Evolutionary conservation across 2,329 filamentous ascomycete species (phyloP).

Genomic region (Exophiala spinifera): DNA sequence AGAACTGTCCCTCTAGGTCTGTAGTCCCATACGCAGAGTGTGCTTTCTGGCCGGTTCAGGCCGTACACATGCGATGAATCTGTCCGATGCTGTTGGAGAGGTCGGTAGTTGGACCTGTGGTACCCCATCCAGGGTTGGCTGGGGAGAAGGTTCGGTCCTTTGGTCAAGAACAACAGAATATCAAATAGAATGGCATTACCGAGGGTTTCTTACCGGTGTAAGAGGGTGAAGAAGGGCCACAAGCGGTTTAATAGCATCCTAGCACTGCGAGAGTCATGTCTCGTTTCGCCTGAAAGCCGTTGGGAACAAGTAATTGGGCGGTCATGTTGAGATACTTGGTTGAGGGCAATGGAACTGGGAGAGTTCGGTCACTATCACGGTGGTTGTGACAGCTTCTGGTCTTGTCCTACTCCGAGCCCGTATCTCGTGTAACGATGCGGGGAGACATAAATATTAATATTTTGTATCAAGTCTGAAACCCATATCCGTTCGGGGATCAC

Average conservation of each 20-base stretch:
- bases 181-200: constrained; percentile 80
- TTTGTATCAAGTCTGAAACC: constrained; percentile 1
- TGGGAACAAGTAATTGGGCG: constrained; percentile 12
- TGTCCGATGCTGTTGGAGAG: constrained; percentile 59
- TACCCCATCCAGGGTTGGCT: constrained; percentile 39
- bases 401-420: not conserved
- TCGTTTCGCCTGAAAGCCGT: constrained; percentile 14
- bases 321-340: constrained; percentile 10
- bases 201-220: constrained; percentile 63
- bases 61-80: constrained; percentile 78
- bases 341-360: too few species aligned
- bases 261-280: constrained; percentile 67
- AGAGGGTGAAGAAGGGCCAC: not conserved
- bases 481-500: constrained; percentile 19
- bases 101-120: constrained; percentile 37
- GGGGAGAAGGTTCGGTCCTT: constrained; percentile 37
- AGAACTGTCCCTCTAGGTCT: constrained; percentile 58
- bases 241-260: constrained; percentile 65
- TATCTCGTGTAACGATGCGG: constrained; percentile 3
- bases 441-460: constrained; percentile 2
- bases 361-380: too few species aligned
- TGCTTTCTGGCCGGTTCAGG: constrained; percentile 66
- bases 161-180: constrained; percentile 67
- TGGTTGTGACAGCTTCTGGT: not conserved
- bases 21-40: constrained; percentile 64